These are phyloP conservation scores for Euphorbia peplus DNA, from an alignment of 345 rosid species.

Conservation along the genomic window DNA sequence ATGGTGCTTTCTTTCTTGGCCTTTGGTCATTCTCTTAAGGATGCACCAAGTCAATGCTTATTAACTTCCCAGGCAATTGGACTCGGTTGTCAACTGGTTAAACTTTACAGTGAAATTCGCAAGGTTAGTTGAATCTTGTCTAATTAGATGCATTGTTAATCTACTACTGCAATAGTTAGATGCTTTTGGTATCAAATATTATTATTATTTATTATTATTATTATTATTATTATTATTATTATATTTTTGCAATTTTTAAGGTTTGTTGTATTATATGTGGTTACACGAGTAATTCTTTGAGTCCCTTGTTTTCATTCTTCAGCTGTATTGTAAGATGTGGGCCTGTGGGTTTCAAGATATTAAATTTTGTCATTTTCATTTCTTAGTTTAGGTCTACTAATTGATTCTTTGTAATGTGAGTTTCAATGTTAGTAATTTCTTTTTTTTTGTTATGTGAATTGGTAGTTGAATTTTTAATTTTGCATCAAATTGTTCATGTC, in stretches of 20 bases:
- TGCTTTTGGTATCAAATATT: neutral
- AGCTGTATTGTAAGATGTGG: neutral
- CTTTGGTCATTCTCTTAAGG: slow-evolving; percentile 35
- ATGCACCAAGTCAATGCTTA: slow-evolving; percentile 31
- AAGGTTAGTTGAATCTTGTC: slow-evolving; percentile 58
- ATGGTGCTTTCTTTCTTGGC: slow-evolving; percentile 57
- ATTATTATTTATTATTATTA: slow-evolving; percentile 8
- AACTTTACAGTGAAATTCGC: slow-evolving; percentile 76
- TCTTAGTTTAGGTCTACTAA: neutral
- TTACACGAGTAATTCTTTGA: neutral
- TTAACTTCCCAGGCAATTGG: slow-evolving; percentile 42
- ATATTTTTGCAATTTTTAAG: neutral
- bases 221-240: neutral
- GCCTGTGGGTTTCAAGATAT: neutral
- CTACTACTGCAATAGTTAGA: neutral
- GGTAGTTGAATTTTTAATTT: neutral
- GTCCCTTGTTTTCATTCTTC: neutral
- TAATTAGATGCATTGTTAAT: neutral
- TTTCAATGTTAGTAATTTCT: slow-evolving; percentile 7
- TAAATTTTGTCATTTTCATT: neutral
- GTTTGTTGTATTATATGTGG: neutral
- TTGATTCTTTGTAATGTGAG: neutral
- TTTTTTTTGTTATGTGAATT: neutral
- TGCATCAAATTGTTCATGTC: slow-evolving; percentile 13
- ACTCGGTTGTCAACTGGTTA: slow-evolving; percentile 71